Percentiles rank a stretch among this genome's conserved stretches.
Conservation (phyloP, 1,284 basidiomycete genomes). For the Pseudozyma tsukubaensis region DNA sequence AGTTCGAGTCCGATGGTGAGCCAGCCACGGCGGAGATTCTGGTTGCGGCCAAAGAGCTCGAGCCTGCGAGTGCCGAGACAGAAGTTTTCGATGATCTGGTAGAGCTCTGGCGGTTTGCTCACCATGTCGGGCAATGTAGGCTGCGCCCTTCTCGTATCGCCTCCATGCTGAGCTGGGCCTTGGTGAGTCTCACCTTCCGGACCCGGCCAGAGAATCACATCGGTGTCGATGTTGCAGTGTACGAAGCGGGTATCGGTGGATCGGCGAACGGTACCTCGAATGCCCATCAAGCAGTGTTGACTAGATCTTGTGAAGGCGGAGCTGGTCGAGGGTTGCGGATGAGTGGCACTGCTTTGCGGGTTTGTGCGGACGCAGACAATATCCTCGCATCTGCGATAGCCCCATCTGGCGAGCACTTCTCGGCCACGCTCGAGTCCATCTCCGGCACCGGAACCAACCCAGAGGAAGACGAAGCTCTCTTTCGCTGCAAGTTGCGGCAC, state of each 20-base stretch:
- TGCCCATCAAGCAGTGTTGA: slow-evolving; percentile 97
- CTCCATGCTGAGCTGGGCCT: background rate
- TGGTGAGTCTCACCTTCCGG: slow-evolving; percentile 74
- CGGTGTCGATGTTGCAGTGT: slow-evolving; percentile 97
- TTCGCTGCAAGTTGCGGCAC: slow-evolving; percentile 87
- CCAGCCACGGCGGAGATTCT: slow-evolving; percentile 86
- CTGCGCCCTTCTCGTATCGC: background rate
- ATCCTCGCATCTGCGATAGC: slow-evolving; percentile 93
- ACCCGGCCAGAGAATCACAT: slow-evolving; percentile 91
- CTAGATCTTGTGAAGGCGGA: slow-evolving; percentile 52
- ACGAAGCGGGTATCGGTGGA: slow-evolving; percentile 95
- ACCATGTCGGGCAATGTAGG: slow-evolving; percentile 74
- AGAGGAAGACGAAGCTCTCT: slow-evolving; percentile 86
- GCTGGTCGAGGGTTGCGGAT: slow-evolving; percentile 25
- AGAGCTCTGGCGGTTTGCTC: slow-evolving; percentile 92
- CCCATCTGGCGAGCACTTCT: slow-evolving; percentile 91
- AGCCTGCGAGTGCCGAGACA: slow-evolving; percentile 91
- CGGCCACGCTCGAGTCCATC: slow-evolving; percentile 92
- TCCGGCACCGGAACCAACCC: slow-evolving; percentile 91
- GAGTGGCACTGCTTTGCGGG: slow-evolving; percentile 70
- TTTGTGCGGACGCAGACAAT: slow-evolving; percentile 98
- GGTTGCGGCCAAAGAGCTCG: slow-evolving; percentile 84
- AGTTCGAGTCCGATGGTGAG: slow-evolving; percentile 78
- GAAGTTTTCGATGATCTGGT: slow-evolving; percentile 95
- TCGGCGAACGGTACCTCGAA: slow-evolving; percentile 92